phyloP scores from a whole-genome alignment of 2,329 filamentous ascomycete species.

The Akanthomyces uredinophilus region DNA sequence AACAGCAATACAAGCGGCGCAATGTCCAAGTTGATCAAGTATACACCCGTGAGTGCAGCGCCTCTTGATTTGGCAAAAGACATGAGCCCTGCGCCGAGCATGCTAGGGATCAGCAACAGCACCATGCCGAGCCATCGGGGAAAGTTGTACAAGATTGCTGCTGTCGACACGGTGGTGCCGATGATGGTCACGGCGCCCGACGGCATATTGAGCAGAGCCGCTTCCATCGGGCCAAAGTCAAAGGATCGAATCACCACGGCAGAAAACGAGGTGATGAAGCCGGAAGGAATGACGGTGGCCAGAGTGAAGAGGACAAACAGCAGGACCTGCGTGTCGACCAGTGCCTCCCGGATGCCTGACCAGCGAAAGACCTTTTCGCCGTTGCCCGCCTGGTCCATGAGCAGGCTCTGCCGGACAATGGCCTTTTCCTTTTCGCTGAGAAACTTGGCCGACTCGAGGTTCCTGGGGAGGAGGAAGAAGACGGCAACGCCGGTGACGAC shows the following conservation, averaged over 20 bases:
- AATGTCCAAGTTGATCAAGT: constrained; percentile 39
- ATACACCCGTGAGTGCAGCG: constrained; percentile 29
- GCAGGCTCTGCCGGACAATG: constrained; percentile 56
- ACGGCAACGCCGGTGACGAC: constrained; percentile 41
- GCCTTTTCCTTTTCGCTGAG: constrained; percentile 20
- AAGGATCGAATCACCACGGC: constrained; percentile 33
- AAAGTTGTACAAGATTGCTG: constrained; percentile 23
- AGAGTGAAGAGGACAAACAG: constrained; percentile 28
- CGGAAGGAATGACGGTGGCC: constrained; percentile 24
- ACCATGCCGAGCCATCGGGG: constrained; percentile 26
- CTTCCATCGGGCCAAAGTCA: constrained; percentile 27
- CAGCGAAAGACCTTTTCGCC: constrained; percentile 36
- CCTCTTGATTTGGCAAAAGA: constrained; percentile 21
- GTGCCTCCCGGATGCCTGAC: constrained; percentile 36
- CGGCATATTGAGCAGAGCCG: constrained; percentile 42
- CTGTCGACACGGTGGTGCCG: constrained; percentile 21
- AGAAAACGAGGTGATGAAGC: constrained; percentile 29
- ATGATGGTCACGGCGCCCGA: constrained; percentile 19
- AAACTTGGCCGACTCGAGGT: constrained; percentile 19
- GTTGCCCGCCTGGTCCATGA: constrained; percentile 37
- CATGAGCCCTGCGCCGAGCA: constrained; percentile 24
- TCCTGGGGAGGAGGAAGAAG: constrained; percentile 39
- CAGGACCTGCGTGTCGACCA: constrained; percentile 38
- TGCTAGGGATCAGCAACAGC: constrained; percentile 21
- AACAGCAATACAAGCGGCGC: constrained; percentile 49